Evolutionary conservation across 345 rosid species (phyloP), one percentile per base, ranked within the genome.

Genomic region (Salix koriyanagi): DNA sequence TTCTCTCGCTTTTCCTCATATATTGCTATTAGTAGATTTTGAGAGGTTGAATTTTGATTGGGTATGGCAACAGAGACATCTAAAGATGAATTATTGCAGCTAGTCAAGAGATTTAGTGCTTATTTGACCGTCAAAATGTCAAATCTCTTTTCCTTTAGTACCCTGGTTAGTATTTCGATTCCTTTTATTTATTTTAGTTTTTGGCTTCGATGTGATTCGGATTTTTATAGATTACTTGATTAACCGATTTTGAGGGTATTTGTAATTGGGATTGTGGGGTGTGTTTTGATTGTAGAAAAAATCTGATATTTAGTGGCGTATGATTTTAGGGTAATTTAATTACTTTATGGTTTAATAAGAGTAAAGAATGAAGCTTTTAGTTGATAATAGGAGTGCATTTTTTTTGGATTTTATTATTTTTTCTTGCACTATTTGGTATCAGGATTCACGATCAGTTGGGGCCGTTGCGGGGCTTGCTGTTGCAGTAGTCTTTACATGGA

Each of bases 381-480:
- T 9, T 3, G 62, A 3, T 46, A 1, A 23, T 8, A 58, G 62
- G 62, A 23, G 62, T 58, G 28, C 26, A 56, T 0, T 9, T 58
- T 58, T 8, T 13, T n/a, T 58, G 28, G 25, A 9, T 58, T 58
- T n/a, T n/a, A 23, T 56, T 2, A 2, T 58, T 58, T 54, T 56
- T n/a, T 56, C 26, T 10, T 56, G 62, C 62, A n/a, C 10, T 8
- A 32, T n/a, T 36, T 25, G 60, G 26, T 72, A 28, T 65, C 84
- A 96, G 99, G 97, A 94, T 88, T 85, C 96, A 34, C 79, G 93
- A 70, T 94, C 99, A 13, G 88, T 90, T 73, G 98, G 98, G 71
- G 98, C 99, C 23, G 86, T 94, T 71, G 99, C 95, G 12, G 98
- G 99, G 44, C 89, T 96, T 81, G 97, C 99, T 67, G 89, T 96